Conservation (phyloP, 176 grass and related monocot genomes). For the Microstegium vimineum region DNA sequence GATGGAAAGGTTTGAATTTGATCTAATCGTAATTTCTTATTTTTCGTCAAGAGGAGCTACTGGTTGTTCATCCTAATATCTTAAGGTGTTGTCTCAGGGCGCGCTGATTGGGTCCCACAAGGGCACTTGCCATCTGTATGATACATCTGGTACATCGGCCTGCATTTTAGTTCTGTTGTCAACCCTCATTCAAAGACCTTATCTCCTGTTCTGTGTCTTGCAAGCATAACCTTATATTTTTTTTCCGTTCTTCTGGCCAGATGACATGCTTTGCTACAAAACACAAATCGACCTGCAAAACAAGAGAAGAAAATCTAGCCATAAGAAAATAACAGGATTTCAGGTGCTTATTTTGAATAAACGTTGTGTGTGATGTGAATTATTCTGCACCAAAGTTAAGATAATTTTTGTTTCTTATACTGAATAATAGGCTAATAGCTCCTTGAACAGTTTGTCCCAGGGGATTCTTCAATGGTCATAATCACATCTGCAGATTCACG, state of each 20-base stretch:
- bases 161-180: neutral
- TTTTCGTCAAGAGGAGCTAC: neutral
- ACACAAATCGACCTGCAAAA: constrained; percentile 68
- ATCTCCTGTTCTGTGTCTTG: neutral
- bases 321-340: constrained; percentile 98
- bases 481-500: constrained; percentile 96
- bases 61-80: constrained; percentile 26
- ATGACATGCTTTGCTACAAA: constrained; percentile 86
- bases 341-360: constrained; percentile 58
- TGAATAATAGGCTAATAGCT: constrained; percentile 33
- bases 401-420: constrained; percentile 27
- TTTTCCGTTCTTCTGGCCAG: constrained; percentile 36
- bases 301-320: constrained; percentile 83
- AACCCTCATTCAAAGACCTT: constrained; percentile 1
- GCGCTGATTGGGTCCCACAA: constrained; percentile 88
- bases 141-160: constrained; percentile 70
- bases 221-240: constrained; percentile 7
- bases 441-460: constrained; percentile 84
- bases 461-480: constrained; percentile 85
- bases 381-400: constrained; percentile 6
- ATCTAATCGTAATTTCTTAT: constrained; percentile 17
- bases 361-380: constrained; percentile 23
- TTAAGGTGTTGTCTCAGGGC: constrained; percentile 48
- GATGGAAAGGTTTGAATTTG: constrained; percentile 81
- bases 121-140: constrained; percentile 82